Conservation (phyloP, 2,329 filamentous ascomycete species). For the Penicillium sp. region DNA sequence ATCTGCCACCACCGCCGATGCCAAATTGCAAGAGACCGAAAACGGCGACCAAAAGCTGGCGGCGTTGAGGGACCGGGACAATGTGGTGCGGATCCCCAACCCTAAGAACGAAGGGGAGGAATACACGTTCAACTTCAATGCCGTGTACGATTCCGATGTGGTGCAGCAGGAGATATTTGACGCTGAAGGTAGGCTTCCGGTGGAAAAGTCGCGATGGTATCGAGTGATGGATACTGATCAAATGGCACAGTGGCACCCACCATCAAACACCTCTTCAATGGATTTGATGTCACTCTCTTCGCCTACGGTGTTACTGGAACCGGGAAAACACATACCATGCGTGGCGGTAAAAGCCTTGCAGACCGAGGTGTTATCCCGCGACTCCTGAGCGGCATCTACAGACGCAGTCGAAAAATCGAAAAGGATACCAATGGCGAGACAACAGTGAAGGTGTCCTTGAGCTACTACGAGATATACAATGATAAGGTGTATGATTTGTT, state of each 20-base stretch:
- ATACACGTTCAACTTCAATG: conserved; percentile 93
- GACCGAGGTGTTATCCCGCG: conserved; percentile 88
- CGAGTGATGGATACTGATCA: conserved; percentile 21
- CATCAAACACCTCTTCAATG: conserved; percentile 84
- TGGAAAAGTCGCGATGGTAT: background rate
- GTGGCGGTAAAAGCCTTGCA: conserved; percentile 81
- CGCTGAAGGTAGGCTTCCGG: conserved; percentile 72
- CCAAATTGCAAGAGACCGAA: conserved; percentile 25
- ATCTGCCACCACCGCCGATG: conserved; percentile 20
- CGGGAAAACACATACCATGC: conserved; percentile 95
- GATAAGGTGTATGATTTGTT: conserved; percentile 93
- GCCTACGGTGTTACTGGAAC: conserved; percentile 93
- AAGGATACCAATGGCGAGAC: conserved; percentile 76
- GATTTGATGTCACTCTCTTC: conserved; percentile 85
- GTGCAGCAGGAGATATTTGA: conserved; percentile 89
- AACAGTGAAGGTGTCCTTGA: conserved; percentile 73
- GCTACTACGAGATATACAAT: conserved; percentile 97
- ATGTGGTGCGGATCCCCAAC: conserved; percentile 84
- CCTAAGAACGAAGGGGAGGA: conserved; percentile 90
- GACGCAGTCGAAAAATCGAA: conserved; percentile 79
- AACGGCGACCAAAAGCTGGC: conserved; percentile 33
- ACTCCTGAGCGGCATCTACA: conserved; percentile 81
- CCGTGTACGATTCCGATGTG: conserved; percentile 80
- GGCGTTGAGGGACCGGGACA: conserved; percentile 58
- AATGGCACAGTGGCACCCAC: conserved; percentile 74